phyloP scores from a whole-genome alignment of 768 basidiomycete species.

The Psilocybe azurescens region DNA sequence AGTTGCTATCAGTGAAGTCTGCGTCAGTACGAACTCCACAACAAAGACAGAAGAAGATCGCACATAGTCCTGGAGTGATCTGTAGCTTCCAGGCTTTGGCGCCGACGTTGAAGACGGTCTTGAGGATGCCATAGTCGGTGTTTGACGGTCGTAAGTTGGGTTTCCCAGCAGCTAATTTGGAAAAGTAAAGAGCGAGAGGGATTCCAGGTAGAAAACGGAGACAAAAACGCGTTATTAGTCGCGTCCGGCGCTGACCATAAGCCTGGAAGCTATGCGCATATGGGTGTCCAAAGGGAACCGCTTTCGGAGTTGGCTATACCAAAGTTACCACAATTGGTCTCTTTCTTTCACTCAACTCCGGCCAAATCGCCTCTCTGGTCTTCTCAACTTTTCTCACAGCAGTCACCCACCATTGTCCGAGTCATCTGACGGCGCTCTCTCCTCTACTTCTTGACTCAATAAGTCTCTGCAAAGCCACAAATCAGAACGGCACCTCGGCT shows the following conservation, averaged over 20 bases:
- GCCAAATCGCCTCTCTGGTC: not conserved
- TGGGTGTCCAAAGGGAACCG: slow-evolving; percentile 26
- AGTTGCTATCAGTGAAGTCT: slow-evolving; percentile 70
- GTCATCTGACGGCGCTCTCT: slow-evolving; percentile 13
- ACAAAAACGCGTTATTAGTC: slow-evolving; percentile 36
- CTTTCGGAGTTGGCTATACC: slow-evolving; percentile 23
- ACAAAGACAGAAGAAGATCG: slow-evolving; percentile 25
- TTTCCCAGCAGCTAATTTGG: slow-evolving; percentile 3
- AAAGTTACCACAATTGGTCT: slow-evolving; percentile 19
- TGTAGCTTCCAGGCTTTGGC: slow-evolving; percentile 46
- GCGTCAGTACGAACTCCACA: not conserved
- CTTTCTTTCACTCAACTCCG: slow-evolving; percentile 9
- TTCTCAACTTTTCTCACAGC: slow-evolving; percentile 4
- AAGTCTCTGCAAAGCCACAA: not conserved
- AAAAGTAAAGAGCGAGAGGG: slow-evolving; percentile 8
- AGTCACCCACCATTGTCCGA: slow-evolving; percentile 14
- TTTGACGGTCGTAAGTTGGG: slow-evolving; percentile 5
- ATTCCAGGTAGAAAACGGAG: slow-evolving; percentile 13
- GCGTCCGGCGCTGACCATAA: slow-evolving; percentile 52
- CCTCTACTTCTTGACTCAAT: not conserved
- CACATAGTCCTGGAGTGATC: slow-evolving; percentile 72
- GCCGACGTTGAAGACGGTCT: slow-evolving; percentile 42
- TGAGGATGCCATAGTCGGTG: slow-evolving; percentile 42
- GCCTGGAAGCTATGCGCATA: slow-evolving; percentile 32
- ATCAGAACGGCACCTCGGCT: not conserved